These are phyloP conservation scores for Diaporthe sp. DNA, from an alignment of 2,329 filamentous ascomycete species.

Conservation along the genomic window DNA sequence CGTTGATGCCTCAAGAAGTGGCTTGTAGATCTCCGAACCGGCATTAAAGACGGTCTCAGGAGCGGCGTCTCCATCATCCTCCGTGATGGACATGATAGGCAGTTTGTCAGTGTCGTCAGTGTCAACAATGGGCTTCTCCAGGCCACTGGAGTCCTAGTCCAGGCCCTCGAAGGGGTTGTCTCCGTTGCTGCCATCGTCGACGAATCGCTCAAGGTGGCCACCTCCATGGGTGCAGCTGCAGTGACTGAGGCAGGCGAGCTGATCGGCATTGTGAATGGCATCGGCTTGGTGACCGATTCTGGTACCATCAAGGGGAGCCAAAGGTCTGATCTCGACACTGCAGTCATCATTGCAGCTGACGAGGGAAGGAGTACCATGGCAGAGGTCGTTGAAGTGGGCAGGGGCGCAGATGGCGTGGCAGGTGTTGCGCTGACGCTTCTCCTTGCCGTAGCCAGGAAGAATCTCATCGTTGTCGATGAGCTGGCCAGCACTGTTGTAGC, in stretches of 20 bases:
- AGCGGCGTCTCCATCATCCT: not conserved
- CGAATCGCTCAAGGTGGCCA: not conserved
- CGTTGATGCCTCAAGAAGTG: slow-evolving; percentile 25
- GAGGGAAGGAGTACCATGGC: not conserved
- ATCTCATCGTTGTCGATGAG: not conserved
- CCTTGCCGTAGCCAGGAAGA: slow-evolving; percentile 11
- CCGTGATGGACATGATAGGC: not conserved
- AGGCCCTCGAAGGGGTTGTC: slow-evolving; percentile 16
- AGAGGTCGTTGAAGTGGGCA: not conserved
- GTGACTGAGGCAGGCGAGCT: not conserved
- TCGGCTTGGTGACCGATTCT: not conserved
- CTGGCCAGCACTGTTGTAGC: not conserved
- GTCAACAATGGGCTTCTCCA: not conserved
- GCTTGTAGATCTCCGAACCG: slow-evolving; percentile 10
- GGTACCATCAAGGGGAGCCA: not conserved
- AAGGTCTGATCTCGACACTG: not conserved
- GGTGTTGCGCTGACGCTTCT: not conserved
- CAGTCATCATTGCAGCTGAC: not conserved
- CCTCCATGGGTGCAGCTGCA: not conserved
- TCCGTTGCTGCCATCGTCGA: not conserved
- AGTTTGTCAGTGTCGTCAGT: not conserved
- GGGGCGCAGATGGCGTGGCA: not conserved
- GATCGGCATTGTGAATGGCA: not conserved
- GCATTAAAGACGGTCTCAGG: not conserved
- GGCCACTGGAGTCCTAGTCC: slow-evolving; percentile 27